Evolutionary conservation across 768 basidiomycete genomes (phyloP), one percentile per base, ranked within the genome.

Genomic region (Lactifluus rugatus): DNA sequence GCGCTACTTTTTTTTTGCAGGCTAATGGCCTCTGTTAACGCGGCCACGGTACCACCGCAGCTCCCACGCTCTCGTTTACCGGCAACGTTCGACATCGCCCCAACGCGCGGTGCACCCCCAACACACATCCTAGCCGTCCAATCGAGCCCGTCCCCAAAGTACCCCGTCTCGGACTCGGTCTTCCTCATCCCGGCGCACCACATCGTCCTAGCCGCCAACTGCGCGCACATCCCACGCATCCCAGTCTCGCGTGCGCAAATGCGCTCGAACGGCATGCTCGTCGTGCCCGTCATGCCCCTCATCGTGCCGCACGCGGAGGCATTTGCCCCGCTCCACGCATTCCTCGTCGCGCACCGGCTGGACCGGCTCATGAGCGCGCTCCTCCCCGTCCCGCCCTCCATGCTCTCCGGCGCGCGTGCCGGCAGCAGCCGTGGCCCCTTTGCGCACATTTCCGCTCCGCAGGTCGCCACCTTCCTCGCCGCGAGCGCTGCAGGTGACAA

Each of bases 301-400:
- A 75, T 79, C 42, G 75, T 92, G 13, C 89, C 89, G 2, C 83
- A 85, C 2, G 81, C 86, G 0, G 76, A 79, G 2, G 81, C 86
- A 0, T 90, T 89, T 71, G 71, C 80, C 9, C 70, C 81, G 32
- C 74, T 92, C 9, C 81, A 82, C 63, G 69, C 74, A 0, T 89
- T 79, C 74, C 74, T 92, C 62, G 89, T 92, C 72, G 79, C 78
- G 26, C 82, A 85, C 66, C 78, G 81, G 61, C 73, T 83, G 26
- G 73, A 73, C 50, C 62, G 70, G n/a, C 77, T 91, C 54, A 74
- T 91, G 39, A 74, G 74, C 25, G 72, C 80, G 0, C 80, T 91
- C 50, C 74, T 91, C 62, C 87, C 88, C 23, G 66, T 57, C 71
- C 76, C 69, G 67, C 76, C 62, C 55, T 69, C 17, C 46, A 66